phyloP scores from a whole-genome alignment of 2,329 filamentous ascomycete species.

The Aspergillus calidoustus region DNA sequence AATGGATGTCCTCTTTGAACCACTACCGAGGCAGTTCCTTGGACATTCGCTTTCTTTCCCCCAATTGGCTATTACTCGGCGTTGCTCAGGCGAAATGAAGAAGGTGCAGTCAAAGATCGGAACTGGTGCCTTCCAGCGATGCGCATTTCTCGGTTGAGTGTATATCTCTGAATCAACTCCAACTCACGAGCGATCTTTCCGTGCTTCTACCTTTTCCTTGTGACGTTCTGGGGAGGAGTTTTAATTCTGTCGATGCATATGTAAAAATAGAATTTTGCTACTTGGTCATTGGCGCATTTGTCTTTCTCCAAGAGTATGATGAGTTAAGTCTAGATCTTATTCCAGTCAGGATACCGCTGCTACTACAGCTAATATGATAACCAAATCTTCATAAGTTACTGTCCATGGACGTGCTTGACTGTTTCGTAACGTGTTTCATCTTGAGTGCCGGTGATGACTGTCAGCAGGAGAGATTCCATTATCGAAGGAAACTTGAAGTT shows the following conservation, averaged over 20 bases:
- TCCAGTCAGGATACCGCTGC: slow-evolving; percentile 7
- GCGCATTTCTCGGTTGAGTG: slow-evolving; percentile 24
- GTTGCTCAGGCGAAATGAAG: slow-evolving; percentile 43
- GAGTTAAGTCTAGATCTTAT: slow-evolving; percentile 28
- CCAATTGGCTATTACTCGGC: slow-evolving; percentile 41
- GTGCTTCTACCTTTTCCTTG: slow-evolving; percentile 15
- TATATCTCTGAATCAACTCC: slow-evolving; percentile 10
- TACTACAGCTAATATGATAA: slow-evolving; percentile 6
- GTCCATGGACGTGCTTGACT: not conserved
- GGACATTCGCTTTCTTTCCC: slow-evolving; percentile 23
- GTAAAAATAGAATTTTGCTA: slow-evolving; percentile 44
- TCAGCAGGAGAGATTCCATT: too few species aligned
- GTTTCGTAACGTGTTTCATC: not conserved
- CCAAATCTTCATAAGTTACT: not conserved
- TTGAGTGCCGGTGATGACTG: not conserved
- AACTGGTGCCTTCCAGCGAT: slow-evolving; percentile 35
- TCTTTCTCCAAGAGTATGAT: slow-evolving; percentile 42
- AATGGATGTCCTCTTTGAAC: slow-evolving; percentile 23
- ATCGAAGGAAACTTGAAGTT: not conserved
- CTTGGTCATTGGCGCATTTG: slow-evolving; percentile 43
- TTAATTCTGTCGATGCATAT: slow-evolving; percentile 32
- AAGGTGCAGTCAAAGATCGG: slow-evolving; percentile 38
- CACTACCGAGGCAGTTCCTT: slow-evolving; percentile 26
- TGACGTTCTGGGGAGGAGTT: slow-evolving; percentile 20
- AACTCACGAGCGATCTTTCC: slow-evolving; percentile 21